Percentiles rank a stretch among this genome's conserved stretches.
phyloP scores from a whole-genome alignment of 768 basidiomycete genomes.

The Suillus americanus region DNA sequence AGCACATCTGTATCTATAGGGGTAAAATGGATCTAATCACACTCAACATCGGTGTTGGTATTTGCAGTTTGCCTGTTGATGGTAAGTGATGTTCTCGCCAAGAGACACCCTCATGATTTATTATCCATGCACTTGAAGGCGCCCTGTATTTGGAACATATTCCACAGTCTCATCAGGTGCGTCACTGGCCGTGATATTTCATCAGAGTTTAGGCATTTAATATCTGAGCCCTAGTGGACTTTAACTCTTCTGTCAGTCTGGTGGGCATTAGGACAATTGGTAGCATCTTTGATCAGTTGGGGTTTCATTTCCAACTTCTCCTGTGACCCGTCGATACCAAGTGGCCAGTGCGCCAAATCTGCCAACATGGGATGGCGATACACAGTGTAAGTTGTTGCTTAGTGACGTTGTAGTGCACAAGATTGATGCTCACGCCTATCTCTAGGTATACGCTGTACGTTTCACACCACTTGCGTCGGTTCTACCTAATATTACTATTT shows the following conservation, averaged over 20 bases:
- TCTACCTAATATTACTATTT: conserved; percentile 6
- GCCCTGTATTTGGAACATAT: conserved; percentile 47
- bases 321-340: conserved; percentile 34
- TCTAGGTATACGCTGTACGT: conserved; percentile 42
- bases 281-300: conserved; percentile 53
- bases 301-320: conserved; percentile 57
- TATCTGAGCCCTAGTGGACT: conserved; percentile 39
- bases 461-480: conserved; percentile 3
- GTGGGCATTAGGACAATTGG: conserved; percentile 53
- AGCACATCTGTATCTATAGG: conserved; percentile 20
- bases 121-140: conserved; percentile 32
- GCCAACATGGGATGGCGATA: conserved; percentile 67
- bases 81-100: conserved; percentile 30
- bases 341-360: conserved; percentile 43
- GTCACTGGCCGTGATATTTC: conserved; percentile 2
- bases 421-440: conserved; percentile 1
- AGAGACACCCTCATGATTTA: neutral
- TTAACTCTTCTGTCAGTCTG: conserved; percentile 53
- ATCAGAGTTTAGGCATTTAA: conserved; percentile 3
- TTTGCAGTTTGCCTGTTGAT: conserved; percentile 43
- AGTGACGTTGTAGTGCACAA: neutral
- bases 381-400: conserved; percentile 35
- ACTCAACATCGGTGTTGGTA: neutral
- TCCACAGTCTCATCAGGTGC: conserved; percentile 39
- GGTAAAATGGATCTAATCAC: conserved; percentile 22